Evolutionary conservation across 2,329 filamentous ascomycete species (phyloP), one percentile per base, ranked within the genome.

Genomic region (Botryotinia globosa): DNA sequence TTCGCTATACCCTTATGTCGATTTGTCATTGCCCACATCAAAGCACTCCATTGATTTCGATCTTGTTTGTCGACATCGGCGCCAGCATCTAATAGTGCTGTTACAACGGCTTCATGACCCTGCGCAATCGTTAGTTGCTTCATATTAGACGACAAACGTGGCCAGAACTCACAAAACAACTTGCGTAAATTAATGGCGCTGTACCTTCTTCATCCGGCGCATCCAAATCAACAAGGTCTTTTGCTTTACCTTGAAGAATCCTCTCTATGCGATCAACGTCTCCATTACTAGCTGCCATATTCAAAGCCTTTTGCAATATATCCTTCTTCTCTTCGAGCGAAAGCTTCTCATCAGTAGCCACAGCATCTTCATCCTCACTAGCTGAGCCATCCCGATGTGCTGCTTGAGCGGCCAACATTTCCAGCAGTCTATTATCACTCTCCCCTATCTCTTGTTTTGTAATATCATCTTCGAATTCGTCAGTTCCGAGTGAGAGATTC

Each of bases 21-120:
- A 82, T 99, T 99, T 72, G 96, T 99, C 93, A 98, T 98, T 67
- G 96, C 95, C 96, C 96, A 99, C 94, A 99, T 99, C 74, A 99
- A 86, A 22, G 96, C 93, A 79, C 93, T 98, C 96, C 96, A 99
- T 80, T 97, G 92, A 80, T 98, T 98, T 75, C 91, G 92, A 81
- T 99, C 96, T 82, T 98, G 95, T 78, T 91, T 91, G 83, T 99
- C 94, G 69, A 98, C 94, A 78, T 94, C 89, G 56, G 92, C 95
- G 37, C 95, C 94, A 16, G 94, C 93, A 73, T 94, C 89, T 69
- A 99, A 89, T 69, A 99, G 87, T 54, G 91, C 89, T 73, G 91
- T 88, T 37, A 98, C 96, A 6, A 97, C 94, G 64, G 91, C 88
- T 82, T 97, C 93, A 81, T 99, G 96, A 56, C 96, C 93, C 91